phyloP scores from a whole-genome alignment of 352 stramenopile species.

The Phytophthora multivora region DNA sequence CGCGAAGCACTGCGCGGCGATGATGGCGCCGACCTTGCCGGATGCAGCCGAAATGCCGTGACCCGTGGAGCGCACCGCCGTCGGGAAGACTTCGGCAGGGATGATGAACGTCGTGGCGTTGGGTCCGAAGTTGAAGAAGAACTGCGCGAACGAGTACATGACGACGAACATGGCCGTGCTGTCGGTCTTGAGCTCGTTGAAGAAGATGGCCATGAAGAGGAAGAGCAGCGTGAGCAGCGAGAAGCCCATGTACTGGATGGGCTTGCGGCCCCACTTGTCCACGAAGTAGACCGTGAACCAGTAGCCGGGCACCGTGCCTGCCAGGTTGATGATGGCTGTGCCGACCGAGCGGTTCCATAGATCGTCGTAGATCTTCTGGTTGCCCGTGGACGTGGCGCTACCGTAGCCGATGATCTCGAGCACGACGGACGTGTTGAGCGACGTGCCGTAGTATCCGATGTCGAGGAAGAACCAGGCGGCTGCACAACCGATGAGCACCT shows the following conservation, averaged over 20 bases:
- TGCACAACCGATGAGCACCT: conserved; percentile 52
- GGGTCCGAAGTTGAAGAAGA: conserved; percentile 75
- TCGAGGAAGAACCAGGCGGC: conserved; percentile 66
- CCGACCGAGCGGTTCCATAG: conserved; percentile 50
- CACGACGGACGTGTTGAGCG: conserved; percentile 53
- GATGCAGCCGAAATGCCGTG: conserved; percentile 82
- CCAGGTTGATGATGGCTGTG: conserved; percentile 53
- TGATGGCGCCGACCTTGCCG: conserved; percentile 76
- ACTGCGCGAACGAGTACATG: conserved; percentile 60
- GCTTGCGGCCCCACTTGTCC: conserved; percentile 53
- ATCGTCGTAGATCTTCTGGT: conserved; percentile 55
- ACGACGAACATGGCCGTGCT: conserved; percentile 47
- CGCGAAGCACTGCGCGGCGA: conserved; percentile 51
- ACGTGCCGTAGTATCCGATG: conserved; percentile 67
- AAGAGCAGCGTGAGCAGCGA: conserved; percentile 46
- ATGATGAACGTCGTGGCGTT: conserved; percentile 89
- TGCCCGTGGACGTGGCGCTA: conserved; percentile 35
- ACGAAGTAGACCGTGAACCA: conserved; percentile 70
- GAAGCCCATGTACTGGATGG: conserved; percentile 71
- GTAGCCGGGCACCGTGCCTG: conserved; percentile 62
- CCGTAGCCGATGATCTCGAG: conserved; percentile 51
- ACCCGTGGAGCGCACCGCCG: conserved; percentile 76
- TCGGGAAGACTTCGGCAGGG: conserved; percentile 84
- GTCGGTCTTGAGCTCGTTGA: conserved; percentile 44
- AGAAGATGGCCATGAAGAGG: conserved; percentile 55